These are phyloP conservation scores for Phalaenopsis hybrid DNA, from an alignment of 116 monocot species.

Conservation along the genomic window DNA sequence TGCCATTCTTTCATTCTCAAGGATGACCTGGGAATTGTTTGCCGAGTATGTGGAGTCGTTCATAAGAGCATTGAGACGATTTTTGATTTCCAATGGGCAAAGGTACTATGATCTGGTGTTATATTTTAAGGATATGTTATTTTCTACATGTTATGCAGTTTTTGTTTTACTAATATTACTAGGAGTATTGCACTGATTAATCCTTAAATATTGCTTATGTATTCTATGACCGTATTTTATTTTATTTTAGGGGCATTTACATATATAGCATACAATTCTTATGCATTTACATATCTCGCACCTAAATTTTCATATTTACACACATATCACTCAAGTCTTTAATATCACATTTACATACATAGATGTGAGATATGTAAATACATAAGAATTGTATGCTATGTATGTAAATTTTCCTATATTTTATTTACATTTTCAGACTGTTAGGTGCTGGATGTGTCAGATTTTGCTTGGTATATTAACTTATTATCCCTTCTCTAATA, in stretches of 20 bases:
- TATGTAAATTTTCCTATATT: too few species aligned
- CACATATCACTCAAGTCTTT: too few species aligned
- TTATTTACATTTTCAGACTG: too few species aligned
- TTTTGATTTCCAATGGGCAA: conserved; percentile 76
- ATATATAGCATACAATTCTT: too few species aligned
- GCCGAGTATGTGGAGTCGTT: conserved; percentile 75
- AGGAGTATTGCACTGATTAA: neutral
- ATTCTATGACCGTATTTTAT: too few species aligned
- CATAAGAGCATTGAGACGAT: conserved; percentile 73
- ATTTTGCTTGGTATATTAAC: neutral
- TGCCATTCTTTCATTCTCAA: conserved; percentile 58
- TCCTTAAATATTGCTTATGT: too few species aligned
- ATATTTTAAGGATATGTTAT: neutral
- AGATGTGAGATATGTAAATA: too few species aligned
- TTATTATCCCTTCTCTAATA: neutral
- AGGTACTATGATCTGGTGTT: conserved; percentile 37
- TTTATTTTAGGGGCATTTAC: too few species aligned
- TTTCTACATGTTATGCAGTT: neutral
- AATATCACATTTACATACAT: too few species aligned
- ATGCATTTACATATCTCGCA: too few species aligned
- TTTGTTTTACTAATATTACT: neutral
- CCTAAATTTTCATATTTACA: too few species aligned
- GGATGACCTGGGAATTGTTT: conserved; percentile 88
- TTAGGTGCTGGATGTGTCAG: neutral
- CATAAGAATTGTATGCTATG: too few species aligned